Evolutionary conservation across 75 land plant species (phyloP).

Genomic region (Isoetes taiwanensis): DNA sequence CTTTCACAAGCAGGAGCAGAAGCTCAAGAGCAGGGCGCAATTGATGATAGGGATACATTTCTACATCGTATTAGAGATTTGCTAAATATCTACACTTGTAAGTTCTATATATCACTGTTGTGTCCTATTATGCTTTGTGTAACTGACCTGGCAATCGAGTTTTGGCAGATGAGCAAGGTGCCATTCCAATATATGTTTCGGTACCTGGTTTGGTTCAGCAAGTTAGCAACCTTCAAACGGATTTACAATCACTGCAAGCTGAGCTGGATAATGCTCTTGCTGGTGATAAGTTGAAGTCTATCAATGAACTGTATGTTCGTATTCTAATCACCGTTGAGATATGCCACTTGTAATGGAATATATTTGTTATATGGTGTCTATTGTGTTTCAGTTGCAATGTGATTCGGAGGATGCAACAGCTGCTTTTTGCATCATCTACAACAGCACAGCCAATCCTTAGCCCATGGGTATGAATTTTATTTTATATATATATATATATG

Average conservation of each 20-base stretch:
- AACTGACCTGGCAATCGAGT: too few relatives aligned
- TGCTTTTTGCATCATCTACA: slow-evolving; percentile 91
- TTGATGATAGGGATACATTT: slow-evolving; percentile 90
- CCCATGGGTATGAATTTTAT: slow-evolving; percentile 66
- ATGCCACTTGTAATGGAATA: neutral
- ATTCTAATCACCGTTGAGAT: slow-evolving; percentile 1
- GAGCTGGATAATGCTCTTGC: slow-evolving; percentile 71
- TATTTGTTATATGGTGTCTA: neutral
- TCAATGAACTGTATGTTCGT: slow-evolving; percentile 75
- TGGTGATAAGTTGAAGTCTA: slow-evolving; percentile 76
- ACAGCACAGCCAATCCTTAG: slow-evolving; percentile 93
- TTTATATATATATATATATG: neutral
- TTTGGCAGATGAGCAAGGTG: slow-evolving; percentile 87
- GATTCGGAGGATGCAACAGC: slow-evolving; percentile 76
- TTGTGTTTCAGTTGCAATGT: slow-evolving; percentile 49
- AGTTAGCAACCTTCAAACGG: slow-evolving; percentile 53
- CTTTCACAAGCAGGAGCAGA: slow-evolving; percentile 81
- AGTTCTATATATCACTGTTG: neutral
- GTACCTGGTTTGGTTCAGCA: slow-evolving; percentile 95
- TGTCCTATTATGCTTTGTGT: neutral
- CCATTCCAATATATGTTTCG: slow-evolving; percentile 72
- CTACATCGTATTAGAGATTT: slow-evolving; percentile 89
- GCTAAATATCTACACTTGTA: slow-evolving; percentile 81
- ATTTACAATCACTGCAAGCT: slow-evolving; percentile 49
- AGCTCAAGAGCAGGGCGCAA: slow-evolving; percentile 94